These are phyloP conservation scores for Cerrena zonata DNA, from an alignment of 1,284 basidiomycete species.

Conservation along the genomic window DNA sequence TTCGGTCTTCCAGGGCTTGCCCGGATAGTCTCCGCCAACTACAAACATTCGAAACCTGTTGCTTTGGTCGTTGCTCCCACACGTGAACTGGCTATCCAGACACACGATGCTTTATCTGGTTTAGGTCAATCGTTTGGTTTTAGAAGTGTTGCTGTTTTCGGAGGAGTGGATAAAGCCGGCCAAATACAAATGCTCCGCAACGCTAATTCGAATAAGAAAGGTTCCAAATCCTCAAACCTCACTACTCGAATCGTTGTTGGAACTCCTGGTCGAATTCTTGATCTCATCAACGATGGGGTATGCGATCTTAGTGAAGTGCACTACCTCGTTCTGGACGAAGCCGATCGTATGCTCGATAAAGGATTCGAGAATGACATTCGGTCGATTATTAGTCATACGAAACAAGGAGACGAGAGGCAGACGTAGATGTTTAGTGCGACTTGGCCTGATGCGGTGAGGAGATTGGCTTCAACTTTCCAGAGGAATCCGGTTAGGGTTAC, in stretches of 20 bases:
- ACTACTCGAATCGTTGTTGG: conserved; percentile 81
- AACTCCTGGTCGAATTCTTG: conserved; percentile 89
- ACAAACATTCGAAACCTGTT: conserved; percentile 23
- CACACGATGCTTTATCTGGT: conserved; percentile 76
- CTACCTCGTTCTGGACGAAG: conserved; percentile 94
- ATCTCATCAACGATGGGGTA: conserved; percentile 80
- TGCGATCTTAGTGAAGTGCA: conserved; percentile 79
- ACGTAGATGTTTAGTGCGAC: conserved; percentile 98
- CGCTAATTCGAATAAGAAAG: conserved; percentile 40
- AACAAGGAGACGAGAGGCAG: conserved; percentile 64
- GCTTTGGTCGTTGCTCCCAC: conserved; percentile 88
- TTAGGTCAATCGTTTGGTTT: conserved; percentile 78
- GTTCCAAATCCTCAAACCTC: conserved; percentile 17
- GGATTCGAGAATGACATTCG: conserved; percentile 99
- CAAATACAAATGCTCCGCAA: conserved; percentile 65
- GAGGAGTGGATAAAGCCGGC: conserved; percentile 83
- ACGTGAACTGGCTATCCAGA: conserved; percentile 91
- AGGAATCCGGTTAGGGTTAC: conserved; percentile 84
- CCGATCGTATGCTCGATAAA: conserved; percentile 96
- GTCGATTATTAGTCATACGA: conserved; percentile 79
- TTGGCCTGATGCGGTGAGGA: conserved; percentile 94
- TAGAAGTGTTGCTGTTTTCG: conserved; percentile 83
- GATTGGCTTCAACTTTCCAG: conserved; percentile 89
- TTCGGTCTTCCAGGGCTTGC: conserved; percentile 89
- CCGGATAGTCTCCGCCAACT: conserved; percentile 46